These are phyloP conservation scores for Metschnikowia picachoensis DNA, from an alignment of 805 yeast species.

Conservation along the genomic window DNA sequence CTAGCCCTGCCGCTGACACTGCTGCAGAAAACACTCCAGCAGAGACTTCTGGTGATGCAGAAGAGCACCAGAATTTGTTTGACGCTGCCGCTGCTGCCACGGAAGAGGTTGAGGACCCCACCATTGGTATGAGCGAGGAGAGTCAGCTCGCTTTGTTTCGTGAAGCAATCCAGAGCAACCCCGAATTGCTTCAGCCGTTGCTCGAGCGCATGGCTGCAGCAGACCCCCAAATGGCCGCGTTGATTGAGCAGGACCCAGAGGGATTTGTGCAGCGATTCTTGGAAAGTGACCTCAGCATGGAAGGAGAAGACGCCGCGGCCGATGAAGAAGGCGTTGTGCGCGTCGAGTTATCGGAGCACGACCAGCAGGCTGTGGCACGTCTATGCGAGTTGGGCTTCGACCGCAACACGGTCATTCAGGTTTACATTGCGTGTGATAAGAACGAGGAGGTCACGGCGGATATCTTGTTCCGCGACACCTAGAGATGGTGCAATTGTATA, in stretches of 20 bases:
- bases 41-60: slow-evolving; percentile 1
- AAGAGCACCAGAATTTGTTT: slow-evolving; percentile 44
- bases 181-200: slow-evolving; percentile 81
- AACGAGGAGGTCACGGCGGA: slow-evolving; percentile 97
- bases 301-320: slow-evolving; percentile 34
- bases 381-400: slow-evolving; percentile 93
- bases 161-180: slow-evolving; percentile 76
- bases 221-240: slow-evolving; percentile 80
- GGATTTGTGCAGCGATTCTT: slow-evolving; percentile 73
- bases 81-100: slow-evolving; percentile 43
- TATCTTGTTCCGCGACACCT: slow-evolving; percentile 56
- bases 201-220: slow-evolving; percentile 76
- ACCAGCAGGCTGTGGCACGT: slow-evolving; percentile 84
- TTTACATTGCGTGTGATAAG: slow-evolving; percentile 96
- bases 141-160: slow-evolving; percentile 57
- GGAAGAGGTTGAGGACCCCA: slow-evolving; percentile 24
- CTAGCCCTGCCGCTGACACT: not conserved
- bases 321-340: slow-evolving; percentile 39
- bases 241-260: slow-evolving; percentile 85
- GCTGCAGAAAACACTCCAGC: slow-evolving; percentile 13
- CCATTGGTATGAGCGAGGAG: slow-evolving; percentile 40
- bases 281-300: slow-evolving; percentile 48
- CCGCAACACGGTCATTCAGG: slow-evolving; percentile 81
- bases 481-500: slow-evolving; percentile 1
- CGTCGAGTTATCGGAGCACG: slow-evolving; percentile 71